Percentiles rank a stretch among this genome's conserved stretches.
phyloP scores from a whole-genome alignment of 176 grass and related monocot genomes.

The Eleusine indica region DNA sequence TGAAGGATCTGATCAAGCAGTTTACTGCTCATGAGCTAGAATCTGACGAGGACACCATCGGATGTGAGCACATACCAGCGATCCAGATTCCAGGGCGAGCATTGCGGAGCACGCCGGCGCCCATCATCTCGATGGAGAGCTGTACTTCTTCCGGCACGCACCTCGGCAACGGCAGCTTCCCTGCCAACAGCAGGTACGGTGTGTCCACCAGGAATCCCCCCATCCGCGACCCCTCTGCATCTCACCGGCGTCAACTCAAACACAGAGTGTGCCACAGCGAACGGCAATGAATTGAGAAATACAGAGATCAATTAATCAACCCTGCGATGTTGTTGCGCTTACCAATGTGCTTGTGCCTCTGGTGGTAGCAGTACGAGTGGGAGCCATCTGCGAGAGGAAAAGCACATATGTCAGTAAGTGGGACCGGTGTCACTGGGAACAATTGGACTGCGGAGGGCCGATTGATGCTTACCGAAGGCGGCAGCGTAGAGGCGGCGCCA shows the following conservation, averaged over 20 bases:
- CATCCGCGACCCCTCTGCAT: slow-evolving; percentile 71
- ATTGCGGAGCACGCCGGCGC: slow-evolving; percentile 60
- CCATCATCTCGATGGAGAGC: slow-evolving; percentile 50
- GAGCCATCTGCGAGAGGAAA: slow-evolving; percentile 53
- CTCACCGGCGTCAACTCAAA: slow-evolving; percentile 2
- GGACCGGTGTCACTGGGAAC: slow-evolving; percentile 10
- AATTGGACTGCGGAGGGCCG: background rate
- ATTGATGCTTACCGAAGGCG: slow-evolving; percentile 60
- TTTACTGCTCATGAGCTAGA: background rate
- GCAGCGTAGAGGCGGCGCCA: slow-evolving; percentile 74
- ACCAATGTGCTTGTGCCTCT: slow-evolving; percentile 74
- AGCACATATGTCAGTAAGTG: slow-evolving; percentile 42
- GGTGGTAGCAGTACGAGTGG: slow-evolving; percentile 67
- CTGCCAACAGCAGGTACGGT: slow-evolving; percentile 57
- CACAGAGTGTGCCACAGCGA: background rate
- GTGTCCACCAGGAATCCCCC: slow-evolving; percentile 77
- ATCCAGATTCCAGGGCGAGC: slow-evolving; percentile 86
- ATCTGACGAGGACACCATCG: background rate
- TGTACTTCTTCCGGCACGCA: slow-evolving; percentile 24
- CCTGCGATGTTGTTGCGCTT: slow-evolving; percentile 23
- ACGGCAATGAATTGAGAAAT: background rate
- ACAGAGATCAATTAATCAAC: background rate
- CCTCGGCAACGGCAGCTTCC: slow-evolving; percentile 55
- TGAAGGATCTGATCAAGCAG: background rate
- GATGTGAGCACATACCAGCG: slow-evolving; percentile 51